A percentile compares a stretch with the other conserved stretches of the same genome.
These are phyloP conservation scores for Phytophthora citricola DNA, from an alignment of 352 stramenopile species.

Conservation along the genomic window DNA sequence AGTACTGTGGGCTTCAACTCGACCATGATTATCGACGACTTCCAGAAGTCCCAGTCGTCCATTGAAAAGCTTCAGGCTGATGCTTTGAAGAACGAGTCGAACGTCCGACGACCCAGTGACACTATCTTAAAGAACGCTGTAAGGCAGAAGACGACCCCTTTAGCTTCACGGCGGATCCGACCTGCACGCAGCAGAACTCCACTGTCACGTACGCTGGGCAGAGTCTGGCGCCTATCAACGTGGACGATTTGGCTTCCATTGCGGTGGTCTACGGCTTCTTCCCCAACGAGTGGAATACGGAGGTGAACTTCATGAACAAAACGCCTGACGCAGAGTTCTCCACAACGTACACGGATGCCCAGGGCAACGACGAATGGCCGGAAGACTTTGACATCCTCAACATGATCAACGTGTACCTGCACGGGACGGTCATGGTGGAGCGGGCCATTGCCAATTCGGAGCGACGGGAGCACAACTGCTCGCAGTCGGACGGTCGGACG, in stretches of 20 bases:
- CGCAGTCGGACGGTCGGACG: conserved; percentile 38
- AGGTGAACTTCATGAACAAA: conserved; percentile 36
- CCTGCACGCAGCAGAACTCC: conserved; percentile 39
- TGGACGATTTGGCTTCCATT: conserved; percentile 49
- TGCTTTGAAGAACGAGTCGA: conserved; percentile 23
- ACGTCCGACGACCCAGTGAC: conserved; percentile 28
- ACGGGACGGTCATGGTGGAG: conserved; percentile 52
- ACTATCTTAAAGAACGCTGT: conserved; percentile 58
- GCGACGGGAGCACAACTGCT: conserved; percentile 46
- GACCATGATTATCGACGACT: conserved; percentile 50
- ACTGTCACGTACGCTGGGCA: conserved; percentile 23
- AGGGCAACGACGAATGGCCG: conserved; percentile 24
- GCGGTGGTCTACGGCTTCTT: conserved; percentile 56
- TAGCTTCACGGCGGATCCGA: conserved; percentile 38
- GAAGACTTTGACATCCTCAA: conserved; percentile 27
- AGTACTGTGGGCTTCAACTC: conserved; percentile 54
- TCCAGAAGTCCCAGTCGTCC: conserved; percentile 43
- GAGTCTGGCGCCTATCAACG: conserved; percentile 39
- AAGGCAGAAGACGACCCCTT: conserved; percentile 35
- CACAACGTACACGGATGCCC: conserved; percentile 18
- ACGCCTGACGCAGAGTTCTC: conserved; percentile 21
- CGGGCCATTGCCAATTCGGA: conserved; percentile 39
- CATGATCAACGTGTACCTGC: conserved; percentile 46
- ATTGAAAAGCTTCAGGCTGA: conserved; percentile 36
- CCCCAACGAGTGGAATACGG: conserved; percentile 56